A percentile compares a stretch with the other conserved stretches of the same genome.
These are phyloP conservation scores for Miscanthus sacchariflorus DNA, from an alignment of 202 grass and related monocot genomes.

Conservation along the genomic window DNA sequence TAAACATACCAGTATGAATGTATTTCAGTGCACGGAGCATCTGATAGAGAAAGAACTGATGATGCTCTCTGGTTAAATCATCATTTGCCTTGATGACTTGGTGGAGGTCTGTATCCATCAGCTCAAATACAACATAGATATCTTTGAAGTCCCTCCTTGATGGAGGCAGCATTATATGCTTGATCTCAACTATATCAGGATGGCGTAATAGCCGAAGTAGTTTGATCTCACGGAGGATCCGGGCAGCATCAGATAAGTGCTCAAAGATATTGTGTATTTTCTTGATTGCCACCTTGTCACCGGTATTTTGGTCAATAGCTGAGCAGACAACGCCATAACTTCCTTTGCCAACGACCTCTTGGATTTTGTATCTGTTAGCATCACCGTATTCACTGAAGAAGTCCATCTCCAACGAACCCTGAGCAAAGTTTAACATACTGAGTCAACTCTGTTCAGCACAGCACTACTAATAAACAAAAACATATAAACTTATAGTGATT, in stretches of 20 bases:
- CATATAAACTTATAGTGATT: neutral
- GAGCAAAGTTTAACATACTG: slow-evolving; percentile 45
- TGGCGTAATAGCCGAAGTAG: slow-evolving; percentile 85
- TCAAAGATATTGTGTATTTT: slow-evolving; percentile 98
- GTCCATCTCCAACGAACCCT: slow-evolving; percentile 84
- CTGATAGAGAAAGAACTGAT: slow-evolving; percentile 98
- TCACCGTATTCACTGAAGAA: slow-evolving; percentile 97
- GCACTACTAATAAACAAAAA: neutral
- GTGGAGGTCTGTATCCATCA: slow-evolving; percentile 98
- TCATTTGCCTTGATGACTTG: slow-evolving; percentile 99
- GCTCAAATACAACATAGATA: slow-evolving; percentile 99
- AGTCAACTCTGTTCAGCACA: slow-evolving; percentile 16
- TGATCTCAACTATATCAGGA: slow-evolving; percentile 99
- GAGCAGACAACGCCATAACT: slow-evolving; percentile 97
- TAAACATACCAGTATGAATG: slow-evolving; percentile 90
- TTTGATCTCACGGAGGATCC: slow-evolving; percentile 97
- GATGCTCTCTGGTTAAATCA: slow-evolving; percentile 93
- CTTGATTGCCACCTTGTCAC: slow-evolving; percentile 97
- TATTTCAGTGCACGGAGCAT: slow-evolving; percentile 95
- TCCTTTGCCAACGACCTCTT: slow-evolving; percentile 95
- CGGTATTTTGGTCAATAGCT: slow-evolving; percentile 81
- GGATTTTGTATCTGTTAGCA: slow-evolving; percentile 93
- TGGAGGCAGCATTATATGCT: slow-evolving; percentile 97
- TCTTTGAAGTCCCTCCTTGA: slow-evolving; percentile 97
- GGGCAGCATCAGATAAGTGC: slow-evolving; percentile 88